Conservation (phyloP, 2,329 filamentous ascomycete genomes). For the Xylariaceae sp. region DNA sequence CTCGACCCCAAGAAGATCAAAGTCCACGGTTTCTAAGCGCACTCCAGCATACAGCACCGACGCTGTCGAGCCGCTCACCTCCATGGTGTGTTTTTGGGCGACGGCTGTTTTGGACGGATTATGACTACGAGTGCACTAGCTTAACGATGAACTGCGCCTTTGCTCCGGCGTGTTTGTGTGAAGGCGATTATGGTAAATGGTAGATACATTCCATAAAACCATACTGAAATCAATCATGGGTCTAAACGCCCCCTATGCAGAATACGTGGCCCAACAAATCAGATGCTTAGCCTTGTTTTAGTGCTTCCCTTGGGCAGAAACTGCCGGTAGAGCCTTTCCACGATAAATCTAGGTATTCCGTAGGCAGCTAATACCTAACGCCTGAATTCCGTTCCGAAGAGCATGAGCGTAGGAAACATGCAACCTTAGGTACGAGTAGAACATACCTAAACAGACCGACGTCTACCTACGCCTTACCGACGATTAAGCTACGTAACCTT, state of each 20-base stretch:
- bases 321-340: not conserved
- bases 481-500: not conserved
- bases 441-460: not conserved
- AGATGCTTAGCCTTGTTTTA: not conserved
- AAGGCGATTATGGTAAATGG: conserved; percentile 1
- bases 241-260: not conserved
- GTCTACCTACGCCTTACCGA: not conserved
- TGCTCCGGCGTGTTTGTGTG: not conserved
- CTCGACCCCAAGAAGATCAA: conserved; percentile 97
- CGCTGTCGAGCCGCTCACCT: not conserved
- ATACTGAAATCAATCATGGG: not conserved
- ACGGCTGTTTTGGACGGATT: not conserved
- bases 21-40: conserved; percentile 59
- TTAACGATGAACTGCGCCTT: not conserved
- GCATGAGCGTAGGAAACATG: not conserved
- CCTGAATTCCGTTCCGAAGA: not conserved
- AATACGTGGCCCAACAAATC: not conserved
- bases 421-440: not conserved
- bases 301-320: not conserved
- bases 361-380: not conserved
- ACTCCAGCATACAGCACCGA: not conserved
- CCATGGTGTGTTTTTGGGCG: not conserved
- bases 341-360: not conserved
- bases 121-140: not conserved
- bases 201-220: conserved; percentile 2